Percentiles rank a stretch among this genome's conserved stretches.
phyloP scores from a whole-genome alignment of 805 yeast genomes.

The Saturnispora mendoncae region DNA sequence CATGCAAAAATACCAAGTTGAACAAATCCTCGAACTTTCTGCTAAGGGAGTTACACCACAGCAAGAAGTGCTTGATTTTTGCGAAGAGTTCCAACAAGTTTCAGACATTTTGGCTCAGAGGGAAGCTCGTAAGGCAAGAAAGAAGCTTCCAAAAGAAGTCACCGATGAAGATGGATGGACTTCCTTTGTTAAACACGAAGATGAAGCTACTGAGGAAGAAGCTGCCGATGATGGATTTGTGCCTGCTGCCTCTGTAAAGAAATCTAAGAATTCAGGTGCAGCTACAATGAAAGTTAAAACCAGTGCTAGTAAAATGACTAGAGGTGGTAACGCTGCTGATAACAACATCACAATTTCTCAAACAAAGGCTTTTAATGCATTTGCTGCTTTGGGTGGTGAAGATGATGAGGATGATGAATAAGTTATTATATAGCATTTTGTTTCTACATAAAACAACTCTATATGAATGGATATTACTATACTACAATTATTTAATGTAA shows the following conservation, averaged over 20 bases:
- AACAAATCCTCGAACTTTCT: slow-evolving; percentile 3
- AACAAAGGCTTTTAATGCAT: slow-evolving; percentile 64
- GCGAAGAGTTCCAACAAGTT: slow-evolving; percentile 4
- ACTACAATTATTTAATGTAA: no score
- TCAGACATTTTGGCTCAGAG: slow-evolving; percentile 8
- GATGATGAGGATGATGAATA: slow-evolving; percentile 24
- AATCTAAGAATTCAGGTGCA: slow-evolving; percentile 34
- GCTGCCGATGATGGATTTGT: slow-evolving; percentile 36
- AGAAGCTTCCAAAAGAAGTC: slow-evolving; percentile 36
- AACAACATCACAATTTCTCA: slow-evolving; percentile 64
- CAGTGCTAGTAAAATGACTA: slow-evolving; percentile 64
- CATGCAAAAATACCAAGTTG: slow-evolving; percentile 8
- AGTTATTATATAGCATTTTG: not conserved
- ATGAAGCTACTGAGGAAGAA: slow-evolving; percentile 30
- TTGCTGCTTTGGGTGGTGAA: slow-evolving; percentile 61
- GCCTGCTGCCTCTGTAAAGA: slow-evolving; percentile 26
- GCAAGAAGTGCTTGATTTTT: slow-evolving; percentile 5
- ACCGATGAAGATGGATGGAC: slow-evolving; percentile 84
- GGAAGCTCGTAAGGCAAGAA: slow-evolving; percentile 6
- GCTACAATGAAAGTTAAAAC: slow-evolving; percentile 50
- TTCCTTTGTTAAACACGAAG: slow-evolving; percentile 38
- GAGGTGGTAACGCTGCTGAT: slow-evolving; percentile 57
- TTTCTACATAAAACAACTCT: no score
- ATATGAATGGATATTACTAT: no score
- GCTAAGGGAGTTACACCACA: slow-evolving; percentile 1